Conservation (phyloP, 805 yeast genomes). For the Starmerella ratchasimensis region DNA sequence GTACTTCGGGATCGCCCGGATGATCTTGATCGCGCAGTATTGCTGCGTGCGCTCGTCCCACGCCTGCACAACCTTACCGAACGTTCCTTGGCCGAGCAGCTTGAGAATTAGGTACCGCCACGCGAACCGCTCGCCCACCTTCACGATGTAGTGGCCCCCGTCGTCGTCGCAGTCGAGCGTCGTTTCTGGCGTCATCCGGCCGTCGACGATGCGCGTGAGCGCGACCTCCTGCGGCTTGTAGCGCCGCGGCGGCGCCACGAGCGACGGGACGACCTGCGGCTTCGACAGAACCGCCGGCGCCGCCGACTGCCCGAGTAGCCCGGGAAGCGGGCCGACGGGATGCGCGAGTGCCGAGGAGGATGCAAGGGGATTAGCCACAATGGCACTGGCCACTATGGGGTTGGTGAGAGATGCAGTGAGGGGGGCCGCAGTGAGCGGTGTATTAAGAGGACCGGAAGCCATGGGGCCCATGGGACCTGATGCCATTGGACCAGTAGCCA, state of each 20-base stretch:
- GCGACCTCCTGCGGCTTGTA: conserved; percentile 18
- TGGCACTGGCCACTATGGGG: too few species aligned
- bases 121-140: conserved; percentile 32
- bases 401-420: too few species aligned
- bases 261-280: neutral
- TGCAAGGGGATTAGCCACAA: too few species aligned
- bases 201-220: conserved; percentile 19
- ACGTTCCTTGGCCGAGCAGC: conserved; percentile 81
- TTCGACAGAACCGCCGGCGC: conserved; percentile 1
- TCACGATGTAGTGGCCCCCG: conserved; percentile 27
- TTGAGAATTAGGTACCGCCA: conserved; percentile 55
- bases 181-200: conserved; percentile 5
- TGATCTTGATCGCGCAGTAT: conserved; percentile 80
- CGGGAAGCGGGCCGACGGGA: neutral
- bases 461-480: too few species aligned
- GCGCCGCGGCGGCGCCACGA: conserved; percentile 3
- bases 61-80: conserved; percentile 82
- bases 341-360: too few species aligned
- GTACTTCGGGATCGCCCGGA: conserved; percentile 82
- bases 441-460: too few species aligned
- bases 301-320: neutral
- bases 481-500: too few species aligned
- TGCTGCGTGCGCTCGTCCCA: conserved; percentile 46
- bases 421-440: too few species aligned
- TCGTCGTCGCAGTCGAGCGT: conserved; percentile 17